phyloP scores from a whole-genome alignment of 257 asterid genomes.

The Fraxinus pennsylvanica region DNA sequence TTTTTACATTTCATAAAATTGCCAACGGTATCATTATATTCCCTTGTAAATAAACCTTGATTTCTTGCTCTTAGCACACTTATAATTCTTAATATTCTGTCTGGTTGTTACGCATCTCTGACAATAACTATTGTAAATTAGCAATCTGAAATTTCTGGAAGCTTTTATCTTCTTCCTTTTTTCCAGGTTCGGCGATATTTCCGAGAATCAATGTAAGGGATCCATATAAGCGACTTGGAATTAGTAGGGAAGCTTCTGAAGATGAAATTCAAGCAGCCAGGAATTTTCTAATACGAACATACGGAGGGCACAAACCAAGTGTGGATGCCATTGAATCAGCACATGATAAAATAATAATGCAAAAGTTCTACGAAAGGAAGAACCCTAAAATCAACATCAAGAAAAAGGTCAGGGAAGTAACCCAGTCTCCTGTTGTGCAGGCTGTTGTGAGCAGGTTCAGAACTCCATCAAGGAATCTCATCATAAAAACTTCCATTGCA shows the following conservation, averaged over 20 bases:
- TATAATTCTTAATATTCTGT: not conserved
- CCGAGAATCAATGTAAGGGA: constrained; percentile 84
- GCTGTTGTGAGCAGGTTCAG: constrained; percentile 82
- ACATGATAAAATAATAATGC: constrained; percentile 94
- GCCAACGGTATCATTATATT: not conserved
- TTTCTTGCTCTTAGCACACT: not conserved
- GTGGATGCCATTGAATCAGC: constrained; percentile 94
- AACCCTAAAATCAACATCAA: constrained; percentile 85
- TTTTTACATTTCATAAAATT: constrained; percentile 1
- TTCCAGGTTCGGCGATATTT: constrained; percentile 54
- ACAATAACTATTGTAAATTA: not conserved
- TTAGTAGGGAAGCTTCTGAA: constrained; percentile 87
- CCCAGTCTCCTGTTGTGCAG: constrained; percentile 77
- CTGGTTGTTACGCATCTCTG: not conserved
- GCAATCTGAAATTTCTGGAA: constrained; percentile 19
- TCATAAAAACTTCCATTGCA: constrained; percentile 74
- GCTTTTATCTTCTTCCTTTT: not conserved
- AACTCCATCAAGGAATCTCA: constrained; percentile 64
- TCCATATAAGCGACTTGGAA: constrained; percentile 94
- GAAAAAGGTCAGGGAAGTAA: constrained; percentile 83
- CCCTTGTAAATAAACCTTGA: not conserved
- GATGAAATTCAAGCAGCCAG: constrained; percentile 90
- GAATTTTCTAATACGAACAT: constrained; percentile 78
- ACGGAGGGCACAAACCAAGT: constrained; percentile 82
- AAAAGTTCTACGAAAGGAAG: constrained; percentile 82